Percentiles rank a stretch among this genome's conserved stretches.
These are phyloP conservation scores for Huntiella omanensis DNA, from an alignment of 2,329 filamentous ascomycete genomes.

Conservation along the genomic window DNA sequence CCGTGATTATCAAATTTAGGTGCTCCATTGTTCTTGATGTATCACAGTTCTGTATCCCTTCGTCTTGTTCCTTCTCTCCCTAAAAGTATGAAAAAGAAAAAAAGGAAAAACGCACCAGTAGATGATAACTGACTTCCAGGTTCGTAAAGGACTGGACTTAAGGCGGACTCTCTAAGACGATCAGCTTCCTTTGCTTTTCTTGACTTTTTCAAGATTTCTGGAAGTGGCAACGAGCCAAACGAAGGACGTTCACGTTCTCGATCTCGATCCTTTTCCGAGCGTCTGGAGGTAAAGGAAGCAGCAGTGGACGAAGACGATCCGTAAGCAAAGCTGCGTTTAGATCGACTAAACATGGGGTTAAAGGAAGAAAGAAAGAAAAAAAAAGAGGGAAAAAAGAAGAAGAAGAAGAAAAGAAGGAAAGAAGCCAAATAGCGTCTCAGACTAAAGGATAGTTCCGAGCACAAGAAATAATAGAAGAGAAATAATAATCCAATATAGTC, in stretches of 20 bases:
- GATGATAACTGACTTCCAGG: slow-evolving; percentile 4
- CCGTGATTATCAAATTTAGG: no score
- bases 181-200: slow-evolving; percentile 1
- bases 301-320: slow-evolving; percentile 6
- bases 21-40: no score
- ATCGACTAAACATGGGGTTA: slow-evolving; percentile 5
- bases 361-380: not conserved
- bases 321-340: slow-evolving; percentile 5
- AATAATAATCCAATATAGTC: not conserved
- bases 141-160: slow-evolving; percentile 7
- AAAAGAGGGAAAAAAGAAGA: not conserved
- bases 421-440: not conserved
- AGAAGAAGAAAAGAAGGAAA: not conserved
- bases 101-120: slow-evolving; percentile 2
- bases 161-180: not conserved
- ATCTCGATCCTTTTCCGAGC: not conserved
- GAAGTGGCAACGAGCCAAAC: not conserved
- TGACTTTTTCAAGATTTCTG: slow-evolving; percentile 4
- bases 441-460: not conserved
- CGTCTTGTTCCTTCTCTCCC: no score
- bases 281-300: slow-evolving; percentile 1
- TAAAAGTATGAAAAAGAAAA: not conserved
- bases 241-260: slow-evolving; percentile 4
- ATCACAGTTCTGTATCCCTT: no score
- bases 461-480: not conserved